Evolutionary conservation across 257 asterid genomes (phyloP), one percentile per base, ranked within the genome.

Genomic region (Eustoma russellianum): DNA sequence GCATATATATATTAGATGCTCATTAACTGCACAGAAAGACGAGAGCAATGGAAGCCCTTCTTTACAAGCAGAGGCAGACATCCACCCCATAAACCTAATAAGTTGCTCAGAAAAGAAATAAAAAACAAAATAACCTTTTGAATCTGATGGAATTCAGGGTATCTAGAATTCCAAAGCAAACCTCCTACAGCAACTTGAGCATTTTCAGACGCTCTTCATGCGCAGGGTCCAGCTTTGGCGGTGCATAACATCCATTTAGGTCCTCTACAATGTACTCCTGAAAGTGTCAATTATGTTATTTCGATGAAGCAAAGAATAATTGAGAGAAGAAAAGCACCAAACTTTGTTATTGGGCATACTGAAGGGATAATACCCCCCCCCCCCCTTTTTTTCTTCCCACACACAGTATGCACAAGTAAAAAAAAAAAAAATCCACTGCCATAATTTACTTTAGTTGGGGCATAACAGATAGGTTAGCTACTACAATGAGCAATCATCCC

Each of bases 261-360:
- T 77, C 81, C 76, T 65, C 78, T 16, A 77, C 84, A 30, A 68
- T 53, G 38, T 77, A 77, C 55, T 77, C 84, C 84, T 77, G 74
- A 60, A 66, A 59, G 18, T 57, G 56, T 52, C 44, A 35, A 7
- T 3, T 24, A 24, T 35, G 2, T n/a, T 33, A n/a, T 11, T 11
- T 38, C 53, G 44, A 10, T 11, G 12, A 38, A 7, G 43, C 43
- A 7, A 7, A 38, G 43, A 38, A 38, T 8, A 38, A 38, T 4
- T 7, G 12, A 38, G 11, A 38, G 43, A 38, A 38, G 9, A 38
- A 38, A 38, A 7, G 43, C 43, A 38, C 5, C 43, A 38, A 34
- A 35, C 6, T 52, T 33, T 18, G 2, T 48, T 38, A 7, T 38
- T 38, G 9, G 43, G 43, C 43, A 38, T 2, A 38, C 7, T 11